Evolutionary conservation across 257 asterid genomes (phyloP), one percentile per base, ranked within the genome.

Genomic region (Handroanthus guayacan): DNA sequence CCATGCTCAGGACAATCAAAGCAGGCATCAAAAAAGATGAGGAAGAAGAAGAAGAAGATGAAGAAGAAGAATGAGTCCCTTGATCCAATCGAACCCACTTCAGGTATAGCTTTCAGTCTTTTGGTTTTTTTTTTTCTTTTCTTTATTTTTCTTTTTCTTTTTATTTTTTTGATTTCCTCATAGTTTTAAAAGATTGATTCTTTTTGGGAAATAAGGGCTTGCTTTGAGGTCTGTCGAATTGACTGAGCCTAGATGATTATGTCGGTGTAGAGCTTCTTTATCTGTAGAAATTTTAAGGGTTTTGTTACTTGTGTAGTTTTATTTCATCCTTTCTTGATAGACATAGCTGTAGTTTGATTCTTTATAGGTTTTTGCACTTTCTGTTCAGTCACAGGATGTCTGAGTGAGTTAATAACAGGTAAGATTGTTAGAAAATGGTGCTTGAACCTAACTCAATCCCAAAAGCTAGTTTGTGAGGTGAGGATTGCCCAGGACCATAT

Each of bases 1-100:
- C 92, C 86, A 56, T 88, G 96, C 75, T 82, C 93, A 74, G 93
- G 96, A 51, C 73, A 84, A 74, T 87, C 93, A 18, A 89, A 83
- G 69, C 81, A 78, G 76, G 38, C 68, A 55, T 66, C 85, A 16
- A 82, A 75, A 39, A 83, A 71, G 81, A 77, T 52, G 82, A 79
- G 76, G 78, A 82, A 86, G 78, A 87, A 89, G 83, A 87, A 89
- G 83, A 86, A 82, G 78, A 87, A 89, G 83, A 86, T 41, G 45
- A 86, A 79, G 78, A 85, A 89, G 78, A 87, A 89, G 84, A 86
- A 82, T 18, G 76, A 64, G 55, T 58, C 84, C 7, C 80, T 54
- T 71, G 86, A 80, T 81, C 83, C 84, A 41, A 69, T 68, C 60
- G 85, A 68, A 54, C 76, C 87, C 47, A 67, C 61, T 83, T 84